These are phyloP conservation scores for Pholiota molesta DNA, from an alignment of 768 basidiomycete species.

Conservation along the genomic window DNA sequence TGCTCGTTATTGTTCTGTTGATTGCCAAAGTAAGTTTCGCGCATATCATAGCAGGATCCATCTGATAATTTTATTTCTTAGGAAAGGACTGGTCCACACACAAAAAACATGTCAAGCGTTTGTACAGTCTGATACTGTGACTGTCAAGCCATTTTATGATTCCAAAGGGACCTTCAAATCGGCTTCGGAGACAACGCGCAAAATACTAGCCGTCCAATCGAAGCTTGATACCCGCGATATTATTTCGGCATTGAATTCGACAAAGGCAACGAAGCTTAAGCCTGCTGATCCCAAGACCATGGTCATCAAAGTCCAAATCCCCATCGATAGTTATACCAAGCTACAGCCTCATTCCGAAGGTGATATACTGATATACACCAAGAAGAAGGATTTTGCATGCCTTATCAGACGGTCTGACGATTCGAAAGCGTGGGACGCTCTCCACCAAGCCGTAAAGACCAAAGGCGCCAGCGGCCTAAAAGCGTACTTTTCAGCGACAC, in stretches of 20 bases:
- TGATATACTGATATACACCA: slow-evolving; percentile 45
- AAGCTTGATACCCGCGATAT: slow-evolving; percentile 11
- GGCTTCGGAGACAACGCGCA: slow-evolving; percentile 9
- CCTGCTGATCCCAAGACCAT: slow-evolving; percentile 36
- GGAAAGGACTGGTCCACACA: slow-evolving; percentile 51
- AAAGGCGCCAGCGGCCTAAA: slow-evolving; percentile 47
- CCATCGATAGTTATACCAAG: slow-evolving; percentile 15
- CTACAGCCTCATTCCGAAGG: neutral
- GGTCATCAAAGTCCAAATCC: slow-evolving; percentile 59
- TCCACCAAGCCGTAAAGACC: slow-evolving; percentile 38
- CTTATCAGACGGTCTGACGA: slow-evolving; percentile 34
- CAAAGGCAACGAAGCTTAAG: too few species aligned
- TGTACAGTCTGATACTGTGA: slow-evolving; percentile 41
- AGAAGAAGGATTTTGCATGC: slow-evolving; percentile 57
- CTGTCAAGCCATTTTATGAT: slow-evolving; percentile 48
- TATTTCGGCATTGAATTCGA: slow-evolving; percentile 1
- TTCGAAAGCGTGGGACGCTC: slow-evolving; percentile 39
- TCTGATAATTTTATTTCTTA: neutral
- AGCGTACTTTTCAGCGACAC: slow-evolving; percentile 57
- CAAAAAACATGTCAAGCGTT: slow-evolving; percentile 52
- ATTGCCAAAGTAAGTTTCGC: slow-evolving; percentile 51
- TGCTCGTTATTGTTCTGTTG: slow-evolving; percentile 53
- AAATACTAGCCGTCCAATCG: too few species aligned
- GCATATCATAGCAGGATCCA: too few species aligned
- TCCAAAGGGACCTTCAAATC: neutral